Evolutionary conservation across 1,284 basidiomycete species (phyloP).

Genomic region (Cystobasidium slooffiae): DNA sequence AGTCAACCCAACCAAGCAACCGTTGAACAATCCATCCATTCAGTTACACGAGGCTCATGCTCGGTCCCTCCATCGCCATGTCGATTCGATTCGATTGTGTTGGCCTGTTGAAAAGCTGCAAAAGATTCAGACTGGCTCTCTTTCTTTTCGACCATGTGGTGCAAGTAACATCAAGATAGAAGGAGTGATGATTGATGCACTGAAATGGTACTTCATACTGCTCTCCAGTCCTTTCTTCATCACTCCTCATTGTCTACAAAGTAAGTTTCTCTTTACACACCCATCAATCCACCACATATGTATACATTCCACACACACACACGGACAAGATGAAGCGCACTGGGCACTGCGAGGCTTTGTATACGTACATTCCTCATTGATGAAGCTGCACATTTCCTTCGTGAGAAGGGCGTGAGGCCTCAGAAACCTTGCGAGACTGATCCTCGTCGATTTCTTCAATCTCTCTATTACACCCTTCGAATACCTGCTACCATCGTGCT

Average conservation of each 20-base stretch:
- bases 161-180: too few species aligned
- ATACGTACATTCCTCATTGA: conserved; percentile 11
- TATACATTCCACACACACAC: background rate
- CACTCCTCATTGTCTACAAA: background rate
- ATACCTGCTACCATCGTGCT: background rate
- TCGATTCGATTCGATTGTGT: too few species aligned
- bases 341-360: conserved; percentile 32
- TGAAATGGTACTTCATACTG: too few species aligned
- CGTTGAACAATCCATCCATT: too few species aligned
- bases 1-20: too few species aligned
- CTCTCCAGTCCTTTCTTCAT: too few species aligned
- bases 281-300: background rate
- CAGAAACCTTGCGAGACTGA: conserved; percentile 27
- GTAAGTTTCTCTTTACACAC: background rate
- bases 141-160: too few species aligned
- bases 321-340: conserved; percentile 32
- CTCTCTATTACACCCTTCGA: background rate
- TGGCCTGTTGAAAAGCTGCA: too few species aligned
- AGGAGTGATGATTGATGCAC: too few species aligned
- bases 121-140: too few species aligned
- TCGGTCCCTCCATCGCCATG: too few species aligned
- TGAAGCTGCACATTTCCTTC: conserved; percentile 29
- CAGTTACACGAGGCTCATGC: too few species aligned
- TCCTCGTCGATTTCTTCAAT: background rate
- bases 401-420: conserved; percentile 20